Evolutionary conservation across 768 basidiomycete genomes (phyloP), one percentile per base, ranked within the genome.

Genomic region (Suillus hirtellus): DNA sequence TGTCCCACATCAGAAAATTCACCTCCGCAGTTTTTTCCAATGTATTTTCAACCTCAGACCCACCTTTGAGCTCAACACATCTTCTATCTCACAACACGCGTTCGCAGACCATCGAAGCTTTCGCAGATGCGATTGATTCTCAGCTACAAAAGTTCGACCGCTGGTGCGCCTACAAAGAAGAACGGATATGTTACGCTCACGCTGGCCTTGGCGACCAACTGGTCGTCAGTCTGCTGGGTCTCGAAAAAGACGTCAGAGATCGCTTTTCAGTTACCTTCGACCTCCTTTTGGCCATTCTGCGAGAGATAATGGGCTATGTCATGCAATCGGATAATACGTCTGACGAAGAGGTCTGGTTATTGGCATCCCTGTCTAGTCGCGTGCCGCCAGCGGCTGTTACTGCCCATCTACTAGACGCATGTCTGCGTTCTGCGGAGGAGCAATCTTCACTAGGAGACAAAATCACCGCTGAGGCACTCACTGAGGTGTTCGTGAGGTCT

Each of bases 41-140:
- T 9, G 65, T 66, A n/a, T 67, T 64, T 31, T 24, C 60, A 1
- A 38, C 56, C 43, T 63, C 65, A 17, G 63, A 66, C 71, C 71
- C 63, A 8, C 65, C 68, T 10, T 64, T 74, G 35, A 73, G 67
- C 4, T 65, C 68, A 10, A 61, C 42, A 53, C 68, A 59, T 44
- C 59, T 77, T 53, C 64, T 76, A 37, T 66, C 68, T 38, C 70
- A 71, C 38, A 68, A 52, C 56, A 65, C 65, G 62, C 53, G 67
- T 11, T 85, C 86, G 11, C 83, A 82, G 38, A 92, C 90, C 0
- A 75, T 91, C n/a, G 90, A 94, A 71, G 93, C 93, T 0, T 93
- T 93, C 70, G 85, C 89, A 1, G 90, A 93, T 61, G 91, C 90
- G 0, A 76, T 93, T 53, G 85, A 86, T 64, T 67, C 76, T 24